Conservation (phyloP, 371 early-diverging fungal genomes). For the Polyrhizophydium stewartii region DNA sequence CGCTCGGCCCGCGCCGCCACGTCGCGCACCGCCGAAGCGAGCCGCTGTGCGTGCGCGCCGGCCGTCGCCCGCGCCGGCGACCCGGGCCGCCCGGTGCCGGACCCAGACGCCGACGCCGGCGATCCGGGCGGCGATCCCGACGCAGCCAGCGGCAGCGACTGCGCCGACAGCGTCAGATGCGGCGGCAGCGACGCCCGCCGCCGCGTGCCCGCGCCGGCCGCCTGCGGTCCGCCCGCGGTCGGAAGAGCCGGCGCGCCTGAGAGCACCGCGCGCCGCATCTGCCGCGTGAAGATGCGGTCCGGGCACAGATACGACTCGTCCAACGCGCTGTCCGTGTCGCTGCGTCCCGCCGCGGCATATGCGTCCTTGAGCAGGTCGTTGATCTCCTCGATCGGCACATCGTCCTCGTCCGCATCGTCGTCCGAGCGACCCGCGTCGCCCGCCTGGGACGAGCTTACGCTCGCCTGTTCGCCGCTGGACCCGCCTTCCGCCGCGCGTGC, state of each 20-base stretch:
- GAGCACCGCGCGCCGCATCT: neutral
- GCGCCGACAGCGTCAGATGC: no score
- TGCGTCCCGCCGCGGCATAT: neutral
- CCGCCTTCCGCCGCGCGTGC: no score
- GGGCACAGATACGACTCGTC: conserved; percentile 4
- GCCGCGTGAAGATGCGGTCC: neutral
- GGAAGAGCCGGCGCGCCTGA: no score
- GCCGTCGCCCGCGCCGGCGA: no score
- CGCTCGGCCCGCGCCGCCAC: neutral
- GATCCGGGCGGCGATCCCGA: neutral
- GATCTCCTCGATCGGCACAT: neutral
- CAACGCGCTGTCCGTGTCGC: neutral
- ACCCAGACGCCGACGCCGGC: neutral
- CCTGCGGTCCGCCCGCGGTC: no score
- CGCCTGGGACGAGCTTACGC: no score
- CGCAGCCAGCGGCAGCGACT: no score
- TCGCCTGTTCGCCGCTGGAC: no score
- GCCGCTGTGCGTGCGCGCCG: no score
- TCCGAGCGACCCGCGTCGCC: neutral
- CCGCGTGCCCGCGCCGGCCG: no score
- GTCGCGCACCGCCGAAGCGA: neutral
- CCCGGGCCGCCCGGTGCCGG: neutral
- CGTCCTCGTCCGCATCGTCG: neutral
- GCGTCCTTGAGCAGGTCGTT: neutral
- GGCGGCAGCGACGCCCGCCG: no score